Percentiles rank a stretch among this genome's conserved stretches.
Evolutionary conservation across 1,284 basidiomycete species (phyloP).

Genomic region (Schizophyllum amplum): DNA sequence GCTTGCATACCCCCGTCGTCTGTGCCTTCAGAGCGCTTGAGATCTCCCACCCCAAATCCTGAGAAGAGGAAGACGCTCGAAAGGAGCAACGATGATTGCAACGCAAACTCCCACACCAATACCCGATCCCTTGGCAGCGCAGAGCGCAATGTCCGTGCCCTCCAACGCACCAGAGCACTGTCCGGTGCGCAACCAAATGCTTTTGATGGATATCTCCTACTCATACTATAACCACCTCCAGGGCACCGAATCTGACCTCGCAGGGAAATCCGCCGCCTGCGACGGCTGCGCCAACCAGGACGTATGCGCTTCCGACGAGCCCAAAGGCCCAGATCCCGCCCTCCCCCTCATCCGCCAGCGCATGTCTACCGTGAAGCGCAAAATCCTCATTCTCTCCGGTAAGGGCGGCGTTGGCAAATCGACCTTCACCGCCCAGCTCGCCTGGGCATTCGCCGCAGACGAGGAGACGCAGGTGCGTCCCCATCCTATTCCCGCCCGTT

Average conservation of each 20-base stretch:
- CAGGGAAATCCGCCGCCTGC: slow-evolving; percentile 90
- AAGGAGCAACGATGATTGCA: neutral
- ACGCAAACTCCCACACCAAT: neutral
- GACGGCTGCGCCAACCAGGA: slow-evolving; percentile 94
- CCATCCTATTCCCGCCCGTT: neutral
- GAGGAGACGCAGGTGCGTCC: slow-evolving; percentile 68
- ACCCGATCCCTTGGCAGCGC: neutral
- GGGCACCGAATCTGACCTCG: slow-evolving; percentile 91
- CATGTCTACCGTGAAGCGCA: slow-evolving; percentile 79
- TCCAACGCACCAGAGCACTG: slow-evolving; percentile 86
- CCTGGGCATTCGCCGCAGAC: slow-evolving; percentile 92
- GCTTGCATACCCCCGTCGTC: too few relatives aligned
- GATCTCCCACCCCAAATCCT: too few relatives aligned
- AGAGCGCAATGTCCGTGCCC: slow-evolving; percentile 23
- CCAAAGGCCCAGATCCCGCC: slow-evolving; percentile 89
- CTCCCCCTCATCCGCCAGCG: slow-evolving; percentile 80
- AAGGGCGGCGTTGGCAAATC: slow-evolving; percentile 99
- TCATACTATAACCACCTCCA: slow-evolving; percentile 23
- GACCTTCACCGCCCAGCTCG: slow-evolving; percentile 93
- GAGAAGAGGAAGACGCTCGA: too few relatives aligned
- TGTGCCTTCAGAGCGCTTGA: too few relatives aligned
- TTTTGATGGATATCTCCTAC: neutral
- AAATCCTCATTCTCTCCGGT: slow-evolving; percentile 91
- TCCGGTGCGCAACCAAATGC: slow-evolving; percentile 67
- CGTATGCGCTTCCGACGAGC: slow-evolving; percentile 73